phyloP scores from a whole-genome alignment of 371 early-diverging fungal species.

The Batkoa obscura region DNA sequence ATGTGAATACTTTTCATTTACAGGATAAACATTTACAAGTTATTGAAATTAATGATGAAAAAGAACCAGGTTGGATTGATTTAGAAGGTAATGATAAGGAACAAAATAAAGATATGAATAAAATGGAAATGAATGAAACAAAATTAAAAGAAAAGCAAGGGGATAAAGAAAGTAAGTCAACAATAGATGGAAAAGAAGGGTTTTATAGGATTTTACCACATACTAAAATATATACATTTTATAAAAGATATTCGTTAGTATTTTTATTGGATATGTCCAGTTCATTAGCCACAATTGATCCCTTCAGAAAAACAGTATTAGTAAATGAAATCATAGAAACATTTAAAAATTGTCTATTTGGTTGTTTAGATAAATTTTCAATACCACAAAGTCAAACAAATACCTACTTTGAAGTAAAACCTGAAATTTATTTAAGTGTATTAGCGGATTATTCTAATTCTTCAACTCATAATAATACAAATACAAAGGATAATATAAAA shows the following conservation, averaged over 20 bases:
- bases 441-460: slow-evolving; percentile 40
- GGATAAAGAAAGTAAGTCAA: too few relatives aligned
- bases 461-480: too few relatives aligned
- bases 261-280: slow-evolving; percentile 4
- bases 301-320: not conserved
- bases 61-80: too few relatives aligned
- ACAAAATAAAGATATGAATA: too few relatives aligned
- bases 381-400: not conserved
- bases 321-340: not conserved
- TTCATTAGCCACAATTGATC: not conserved
- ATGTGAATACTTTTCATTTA: too few relatives aligned
- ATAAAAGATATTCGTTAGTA: slow-evolving; percentile 3
- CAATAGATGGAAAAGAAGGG: too few relatives aligned
- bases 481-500: too few relatives aligned
- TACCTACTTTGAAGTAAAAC: not conserved
- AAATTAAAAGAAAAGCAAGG: too few relatives aligned
- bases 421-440: slow-evolving; percentile 35
- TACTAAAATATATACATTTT: slow-evolving; percentile 3
- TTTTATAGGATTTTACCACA: slow-evolving; percentile 3
- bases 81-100: too few relatives aligned
- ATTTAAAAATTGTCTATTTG: slow-evolving; percentile 1
- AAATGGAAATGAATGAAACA: too few relatives aligned
- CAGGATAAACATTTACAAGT: too few relatives aligned
- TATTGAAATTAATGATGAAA: too few relatives aligned
- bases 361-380: not conserved